These are phyloP conservation scores for Volvox reticuliferus DNA, from an alignment of 139 green algal species.

Conservation along the genomic window DNA sequence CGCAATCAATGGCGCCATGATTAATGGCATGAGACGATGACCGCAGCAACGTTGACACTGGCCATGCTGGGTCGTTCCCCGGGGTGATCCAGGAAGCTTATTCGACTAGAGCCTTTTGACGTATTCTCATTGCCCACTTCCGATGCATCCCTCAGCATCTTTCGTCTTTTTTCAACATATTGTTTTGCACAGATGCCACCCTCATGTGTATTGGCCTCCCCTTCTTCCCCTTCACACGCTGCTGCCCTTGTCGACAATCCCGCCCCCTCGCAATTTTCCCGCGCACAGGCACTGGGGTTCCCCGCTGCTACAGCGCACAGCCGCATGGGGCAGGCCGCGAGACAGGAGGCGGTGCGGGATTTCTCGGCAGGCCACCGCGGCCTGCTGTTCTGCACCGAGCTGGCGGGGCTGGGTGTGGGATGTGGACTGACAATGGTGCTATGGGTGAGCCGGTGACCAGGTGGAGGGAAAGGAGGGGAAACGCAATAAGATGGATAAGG, in stretches of 20 bases:
- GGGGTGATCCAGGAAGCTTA: too few relatives aligned
- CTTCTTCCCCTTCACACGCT: neutral
- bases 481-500: too few relatives aligned
- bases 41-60: neutral
- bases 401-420: neutral
- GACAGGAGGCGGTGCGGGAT: slow-evolving; percentile 17
- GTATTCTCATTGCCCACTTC: too few relatives aligned
- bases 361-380: slow-evolving; percentile 3
- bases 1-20: too few relatives aligned
- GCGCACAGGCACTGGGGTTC: slow-evolving; percentile 37
- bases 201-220: neutral
- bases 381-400: slow-evolving; percentile 27
- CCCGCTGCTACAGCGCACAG: neutral
- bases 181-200: neutral
- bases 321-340: neutral
- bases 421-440: neutral
- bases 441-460: slow-evolving; percentile 44
- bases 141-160: neutral
- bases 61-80: neutral
- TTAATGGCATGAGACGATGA: neutral
- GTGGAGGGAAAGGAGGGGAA: too few relatives aligned
- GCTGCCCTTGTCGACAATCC: too few relatives aligned
- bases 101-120: too few relatives aligned
- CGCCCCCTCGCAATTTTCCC: too few relatives aligned
- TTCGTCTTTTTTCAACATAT: neutral